Evolutionary conservation across 345 rosid genomes (phyloP).

Genomic region (Citrus inodora): DNA sequence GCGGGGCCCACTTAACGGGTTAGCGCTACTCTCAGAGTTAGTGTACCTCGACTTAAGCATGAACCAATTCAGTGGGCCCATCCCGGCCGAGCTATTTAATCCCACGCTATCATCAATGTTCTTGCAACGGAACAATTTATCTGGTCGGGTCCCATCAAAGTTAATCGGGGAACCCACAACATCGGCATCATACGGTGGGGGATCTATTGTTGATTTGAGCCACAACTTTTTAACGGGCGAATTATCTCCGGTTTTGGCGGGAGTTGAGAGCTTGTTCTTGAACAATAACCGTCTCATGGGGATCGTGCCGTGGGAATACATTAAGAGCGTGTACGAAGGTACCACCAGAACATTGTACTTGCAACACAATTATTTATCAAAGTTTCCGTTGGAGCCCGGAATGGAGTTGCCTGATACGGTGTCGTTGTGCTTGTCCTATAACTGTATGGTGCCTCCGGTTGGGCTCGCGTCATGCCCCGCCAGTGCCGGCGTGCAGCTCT

Average conservation of each 20-base stretch:
- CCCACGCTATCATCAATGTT: conserved; percentile 51
- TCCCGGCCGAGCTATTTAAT: conserved; percentile 55
- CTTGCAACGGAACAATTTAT: conserved; percentile 84
- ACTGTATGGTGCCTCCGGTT: conserved; percentile 65
- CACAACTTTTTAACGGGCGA: conserved; percentile 63
- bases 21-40: conserved; percentile 44
- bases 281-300: conserved; percentile 70
- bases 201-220: conserved; percentile 72
- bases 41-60: conserved; percentile 73
- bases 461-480: conserved; percentile 58
- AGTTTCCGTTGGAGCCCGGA: conserved; percentile 47
- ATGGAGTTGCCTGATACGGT: conserved; percentile 48
- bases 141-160: conserved; percentile 45
- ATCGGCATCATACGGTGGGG: conserved; percentile 35
- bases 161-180: conserved; percentile 7
- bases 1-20: conserved; percentile 62
- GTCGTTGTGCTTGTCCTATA: conserved; percentile 72
- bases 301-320: conserved; percentile 57
- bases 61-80: conserved; percentile 70
- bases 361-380: conserved; percentile 69
- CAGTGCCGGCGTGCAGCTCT: conserved; percentile 44
- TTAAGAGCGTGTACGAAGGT: conserved; percentile 41
- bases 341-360: conserved; percentile 56
- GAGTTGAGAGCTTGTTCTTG: conserved; percentile 64
- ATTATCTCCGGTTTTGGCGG: conserved; percentile 42